phyloP scores from a whole-genome alignment of 331 rosid genomes.

The Quercus tomentella region DNA sequence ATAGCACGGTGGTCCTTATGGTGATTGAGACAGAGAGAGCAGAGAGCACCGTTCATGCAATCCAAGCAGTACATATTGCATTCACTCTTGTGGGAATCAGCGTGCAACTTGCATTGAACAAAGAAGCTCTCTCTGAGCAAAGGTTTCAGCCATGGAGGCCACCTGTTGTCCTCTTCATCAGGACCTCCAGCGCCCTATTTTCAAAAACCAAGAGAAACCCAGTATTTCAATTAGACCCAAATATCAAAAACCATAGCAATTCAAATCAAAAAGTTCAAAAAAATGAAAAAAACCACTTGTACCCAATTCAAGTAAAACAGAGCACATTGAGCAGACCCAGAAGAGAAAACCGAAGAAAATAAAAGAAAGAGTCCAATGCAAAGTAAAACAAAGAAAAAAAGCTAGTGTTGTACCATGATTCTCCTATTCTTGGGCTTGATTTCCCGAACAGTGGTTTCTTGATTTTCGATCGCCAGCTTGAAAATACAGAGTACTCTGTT shows the following conservation, averaged over 20 bases:
- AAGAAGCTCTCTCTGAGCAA: slow-evolving; percentile 78
- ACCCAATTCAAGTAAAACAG: not conserved
- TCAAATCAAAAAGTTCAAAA: not conserved
- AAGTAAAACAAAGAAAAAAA: not conserved
- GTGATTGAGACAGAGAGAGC: slow-evolving; percentile 80
- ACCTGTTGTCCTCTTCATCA: slow-evolving; percentile 79
- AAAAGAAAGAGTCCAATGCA: not conserved
- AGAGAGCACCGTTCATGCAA: slow-evolving; percentile 86
- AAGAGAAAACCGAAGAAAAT: not conserved
- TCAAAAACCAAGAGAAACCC: not conserved
- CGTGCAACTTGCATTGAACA: slow-evolving; percentile 89
- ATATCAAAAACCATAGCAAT: not conserved
- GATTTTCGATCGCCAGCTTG: slow-evolving; percentile 90
- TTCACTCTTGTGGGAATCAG: slow-evolving; percentile 94
- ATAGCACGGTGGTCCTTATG: slow-evolving; percentile 91
- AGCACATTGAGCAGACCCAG: slow-evolving; percentile 11
- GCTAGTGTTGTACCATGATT: slow-evolving; percentile 59
- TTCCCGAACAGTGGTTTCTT: slow-evolving; percentile 68
- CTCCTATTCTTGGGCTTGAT: slow-evolving; percentile 91
- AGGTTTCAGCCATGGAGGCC: slow-evolving; percentile 99
- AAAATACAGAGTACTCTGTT: not conserved
- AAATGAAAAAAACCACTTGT: no score
- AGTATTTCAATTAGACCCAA: slow-evolving; percentile 8
- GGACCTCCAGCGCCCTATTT: slow-evolving; percentile 90
- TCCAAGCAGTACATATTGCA: slow-evolving; percentile 98